These are phyloP conservation scores for Pascua sp. DNA, from an alignment of 1,284 basidiomycete species.

Conservation along the genomic window DNA sequence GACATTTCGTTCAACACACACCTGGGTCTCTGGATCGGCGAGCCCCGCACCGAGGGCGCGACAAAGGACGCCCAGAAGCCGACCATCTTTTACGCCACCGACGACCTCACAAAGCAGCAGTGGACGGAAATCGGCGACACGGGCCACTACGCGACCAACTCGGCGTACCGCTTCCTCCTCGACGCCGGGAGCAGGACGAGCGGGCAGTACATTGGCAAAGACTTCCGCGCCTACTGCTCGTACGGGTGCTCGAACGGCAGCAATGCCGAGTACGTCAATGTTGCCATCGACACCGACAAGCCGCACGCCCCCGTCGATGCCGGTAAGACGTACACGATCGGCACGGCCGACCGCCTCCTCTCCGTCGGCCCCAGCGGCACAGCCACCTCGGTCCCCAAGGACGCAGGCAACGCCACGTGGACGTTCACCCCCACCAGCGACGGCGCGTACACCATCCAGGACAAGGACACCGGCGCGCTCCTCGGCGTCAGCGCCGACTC, in stretches of 20 bases:
- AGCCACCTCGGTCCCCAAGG: background rate
- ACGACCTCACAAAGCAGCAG: slow-evolving; percentile 5
- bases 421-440: slow-evolving; percentile 5
- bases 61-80: background rate
- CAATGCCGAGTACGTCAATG: slow-evolving; percentile 5
- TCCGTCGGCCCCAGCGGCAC: background rate
- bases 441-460: slow-evolving; percentile 9
- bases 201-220: slow-evolving; percentile 1
- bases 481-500: background rate
- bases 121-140: slow-evolving; percentile 74
- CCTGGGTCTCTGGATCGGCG: slow-evolving; percentile 7
- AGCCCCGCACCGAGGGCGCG: slow-evolving; percentile 3
- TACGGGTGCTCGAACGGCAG: slow-evolving; percentile 1
- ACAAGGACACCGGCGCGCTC: background rate
- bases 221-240: slow-evolving; percentile 11
- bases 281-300: background rate
- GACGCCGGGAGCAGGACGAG: slow-evolving; percentile 1
- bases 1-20: slow-evolving; percentile 7
- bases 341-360: background rate
- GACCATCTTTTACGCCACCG: slow-evolving; percentile 7
- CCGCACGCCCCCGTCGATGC: background rate
- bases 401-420: background rate
- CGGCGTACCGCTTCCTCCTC: slow-evolving; percentile 7
- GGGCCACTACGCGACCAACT: slow-evolving; percentile 73
- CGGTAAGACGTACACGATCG: background rate